Percentiles rank a stretch among this genome's conserved stretches.
phyloP scores from a whole-genome alignment of 768 basidiomycete genomes.

The Glaciozyma martinii region DNA sequence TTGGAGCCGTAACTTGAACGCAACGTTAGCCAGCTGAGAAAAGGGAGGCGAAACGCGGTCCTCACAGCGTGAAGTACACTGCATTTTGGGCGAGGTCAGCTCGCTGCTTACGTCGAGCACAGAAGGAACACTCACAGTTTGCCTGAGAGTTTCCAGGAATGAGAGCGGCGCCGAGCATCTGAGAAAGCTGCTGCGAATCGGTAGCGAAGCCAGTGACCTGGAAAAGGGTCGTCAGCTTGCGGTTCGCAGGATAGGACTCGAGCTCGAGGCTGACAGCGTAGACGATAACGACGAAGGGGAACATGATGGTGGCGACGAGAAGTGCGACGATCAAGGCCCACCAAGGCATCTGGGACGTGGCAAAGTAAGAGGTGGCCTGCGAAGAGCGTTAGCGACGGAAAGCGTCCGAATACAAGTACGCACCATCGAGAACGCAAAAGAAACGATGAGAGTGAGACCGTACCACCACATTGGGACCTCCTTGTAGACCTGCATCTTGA shows the following conservation, averaged over 20 bases:
- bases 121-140: conserved; percentile 39
- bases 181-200: conserved; percentile 42
- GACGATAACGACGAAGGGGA: conserved; percentile 38
- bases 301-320: conserved; percentile 30
- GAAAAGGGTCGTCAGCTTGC: conserved; percentile 3
- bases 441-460: conserved; percentile 22
- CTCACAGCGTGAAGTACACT: conserved; percentile 46
- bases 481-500: conserved; percentile 23
- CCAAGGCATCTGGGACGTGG: conserved; percentile 32
- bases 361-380: conserved; percentile 12
- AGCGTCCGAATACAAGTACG: neutral
- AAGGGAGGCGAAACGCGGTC: too few species aligned
- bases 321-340: conserved; percentile 46
- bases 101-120: neutral
- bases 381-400: conserved; percentile 14
- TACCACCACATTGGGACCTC: conserved; percentile 35
- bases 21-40: too few species aligned
- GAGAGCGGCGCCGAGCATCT: conserved; percentile 46
- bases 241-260: too few species aligned
- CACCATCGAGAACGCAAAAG: conserved; percentile 33
- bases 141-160: conserved; percentile 57
- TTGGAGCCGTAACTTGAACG: conserved; percentile 42
- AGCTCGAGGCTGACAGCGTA: conserved; percentile 50
- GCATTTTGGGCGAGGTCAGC: neutral
- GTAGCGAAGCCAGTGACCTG: conserved; percentile 42